A percentile compares a stretch with the other conserved stretches of the same genome.
Evolutionary conservation across 352 stramenopile genomes (phyloP).

Genomic region (Phytophthora meadii): DNA sequence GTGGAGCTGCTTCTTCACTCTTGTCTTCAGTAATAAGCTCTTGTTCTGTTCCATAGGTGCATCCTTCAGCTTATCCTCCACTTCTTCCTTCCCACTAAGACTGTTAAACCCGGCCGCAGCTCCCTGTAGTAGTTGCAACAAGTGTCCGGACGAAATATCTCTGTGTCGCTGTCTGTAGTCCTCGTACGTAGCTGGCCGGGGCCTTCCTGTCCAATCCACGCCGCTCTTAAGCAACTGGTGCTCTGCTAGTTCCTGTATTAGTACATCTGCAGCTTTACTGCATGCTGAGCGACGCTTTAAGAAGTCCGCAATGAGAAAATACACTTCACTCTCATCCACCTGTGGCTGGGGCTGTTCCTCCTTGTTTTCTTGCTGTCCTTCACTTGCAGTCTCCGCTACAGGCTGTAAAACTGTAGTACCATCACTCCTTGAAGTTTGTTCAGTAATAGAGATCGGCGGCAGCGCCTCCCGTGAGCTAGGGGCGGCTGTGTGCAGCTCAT

Average conservation of each 20-base stretch:
- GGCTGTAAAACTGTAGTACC: not conserved
- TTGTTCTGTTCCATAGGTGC: slow-evolving; percentile 27
- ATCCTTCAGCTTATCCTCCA: slow-evolving; percentile 8
- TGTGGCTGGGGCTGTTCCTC: not conserved
- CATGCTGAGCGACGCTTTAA: slow-evolving; percentile 74
- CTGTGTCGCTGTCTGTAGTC: slow-evolving; percentile 82
- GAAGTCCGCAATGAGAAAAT: slow-evolving; percentile 89
- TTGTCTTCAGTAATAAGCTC: slow-evolving; percentile 67
- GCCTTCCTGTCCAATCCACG: slow-evolving; percentile 71
- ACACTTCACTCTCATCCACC: slow-evolving; percentile 67
- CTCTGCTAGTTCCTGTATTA: slow-evolving; percentile 74
- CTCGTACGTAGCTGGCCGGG: slow-evolving; percentile 63
- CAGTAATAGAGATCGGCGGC: slow-evolving; percentile 18
- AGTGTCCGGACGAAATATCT: slow-evolving; percentile 67
- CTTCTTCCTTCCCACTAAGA: slow-evolving; percentile 21
- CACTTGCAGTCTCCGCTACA: slow-evolving; percentile 26
- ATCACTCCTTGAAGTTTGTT: slow-evolving; percentile 3
- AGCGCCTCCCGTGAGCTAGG: slow-evolving; percentile 24
- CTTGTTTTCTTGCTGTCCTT: slow-evolving; percentile 4
- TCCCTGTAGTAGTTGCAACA: slow-evolving; percentile 63
- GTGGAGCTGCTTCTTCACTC: slow-evolving; percentile 39
- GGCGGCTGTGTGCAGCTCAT: not conserved
- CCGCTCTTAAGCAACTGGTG: slow-evolving; percentile 62
- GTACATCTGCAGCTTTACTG: slow-evolving; percentile 59
- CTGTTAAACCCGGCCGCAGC: slow-evolving; percentile 30